These are phyloP conservation scores for Kazachstania bromeliacearum DNA, from an alignment of 805 yeast genomes.

Conservation along the genomic window DNA sequence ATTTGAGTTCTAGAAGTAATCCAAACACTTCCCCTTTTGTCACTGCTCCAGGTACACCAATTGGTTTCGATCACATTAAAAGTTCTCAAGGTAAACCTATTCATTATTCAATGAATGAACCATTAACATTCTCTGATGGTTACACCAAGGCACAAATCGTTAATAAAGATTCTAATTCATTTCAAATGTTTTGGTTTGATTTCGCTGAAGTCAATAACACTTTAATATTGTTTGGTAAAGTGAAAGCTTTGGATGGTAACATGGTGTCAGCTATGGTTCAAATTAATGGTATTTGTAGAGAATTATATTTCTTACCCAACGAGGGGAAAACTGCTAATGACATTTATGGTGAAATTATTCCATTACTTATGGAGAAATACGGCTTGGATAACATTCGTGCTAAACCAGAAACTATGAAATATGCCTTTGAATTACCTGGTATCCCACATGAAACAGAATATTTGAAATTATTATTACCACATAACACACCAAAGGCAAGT, in stretches of 20 bases:
- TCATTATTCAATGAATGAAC: conserved; percentile 5
- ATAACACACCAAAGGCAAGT: conserved; percentile 47
- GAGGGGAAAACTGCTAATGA: conserved; percentile 49
- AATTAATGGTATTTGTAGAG: conserved; percentile 57
- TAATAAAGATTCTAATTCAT: conserved; percentile 35
- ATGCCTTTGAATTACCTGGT: conserved; percentile 79
- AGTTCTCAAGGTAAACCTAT: conserved; percentile 4
- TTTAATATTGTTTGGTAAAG: conserved; percentile 73
- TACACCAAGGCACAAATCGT: conserved; percentile 26
- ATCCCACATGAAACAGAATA: conserved; percentile 73
- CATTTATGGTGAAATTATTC: conserved; percentile 68
- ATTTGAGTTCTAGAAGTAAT: conserved; percentile 18
- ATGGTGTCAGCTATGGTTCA: conserved; percentile 70
- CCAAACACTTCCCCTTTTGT: conserved; percentile 24
- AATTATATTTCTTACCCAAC: conserved; percentile 71
- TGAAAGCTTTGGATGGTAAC: conserved; percentile 47
- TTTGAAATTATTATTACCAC: conserved; percentile 69
- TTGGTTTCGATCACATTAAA: background rate
- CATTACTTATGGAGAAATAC: conserved; percentile 50
- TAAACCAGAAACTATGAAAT: conserved; percentile 63
- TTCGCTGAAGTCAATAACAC: conserved; percentile 67
- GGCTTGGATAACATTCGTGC: conserved; percentile 57
- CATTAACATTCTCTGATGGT: conserved; percentile 12
- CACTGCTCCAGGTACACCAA: conserved; percentile 29
- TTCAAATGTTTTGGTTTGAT: conserved; percentile 86